Conservation (phyloP, 2,329 filamentous ascomycete genomes). For the Apiospora sp. region DNA sequence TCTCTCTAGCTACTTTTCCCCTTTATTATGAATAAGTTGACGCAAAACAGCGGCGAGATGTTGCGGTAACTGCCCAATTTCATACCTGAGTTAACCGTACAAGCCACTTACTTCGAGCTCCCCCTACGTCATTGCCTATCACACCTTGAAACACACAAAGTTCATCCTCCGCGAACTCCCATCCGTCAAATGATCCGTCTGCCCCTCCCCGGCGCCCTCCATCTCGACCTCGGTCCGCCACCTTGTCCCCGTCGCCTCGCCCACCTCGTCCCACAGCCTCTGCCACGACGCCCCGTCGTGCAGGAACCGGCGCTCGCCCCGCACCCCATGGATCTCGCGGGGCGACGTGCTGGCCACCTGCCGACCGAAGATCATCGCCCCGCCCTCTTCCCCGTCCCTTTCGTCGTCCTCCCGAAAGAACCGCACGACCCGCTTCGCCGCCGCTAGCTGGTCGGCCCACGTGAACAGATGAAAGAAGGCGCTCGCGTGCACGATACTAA, state of each 20-base stretch:
- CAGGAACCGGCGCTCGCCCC: constrained; percentile 48
- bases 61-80: no score
- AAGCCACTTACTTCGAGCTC: no score
- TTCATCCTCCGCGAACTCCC: neutral
- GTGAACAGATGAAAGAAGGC: constrained; percentile 49
- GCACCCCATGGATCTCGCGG: constrained; percentile 52
- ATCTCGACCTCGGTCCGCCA: constrained; percentile 57
- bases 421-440: constrained; percentile 52
- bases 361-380: constrained; percentile 59
- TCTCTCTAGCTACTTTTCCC: no score
- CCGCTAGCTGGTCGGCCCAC: constrained; percentile 54
- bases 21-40: no score
- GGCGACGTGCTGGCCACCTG: constrained; percentile 48
- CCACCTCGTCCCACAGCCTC: constrained; percentile 62
- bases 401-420: constrained; percentile 53
- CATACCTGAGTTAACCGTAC: no score
- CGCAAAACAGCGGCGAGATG: no score
- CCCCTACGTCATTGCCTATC: neutral
- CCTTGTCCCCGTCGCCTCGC: constrained; percentile 54
- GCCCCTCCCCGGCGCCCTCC: neutral
- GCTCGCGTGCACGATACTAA: constrained; percentile 42
- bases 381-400: constrained; percentile 44
- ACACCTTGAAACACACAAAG: neutral
- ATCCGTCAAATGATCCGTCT: neutral
- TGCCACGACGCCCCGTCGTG: constrained; percentile 61